Conservation (phyloP, 2,329 filamentous ascomycete species). For the Aspergillus felis region DNA sequence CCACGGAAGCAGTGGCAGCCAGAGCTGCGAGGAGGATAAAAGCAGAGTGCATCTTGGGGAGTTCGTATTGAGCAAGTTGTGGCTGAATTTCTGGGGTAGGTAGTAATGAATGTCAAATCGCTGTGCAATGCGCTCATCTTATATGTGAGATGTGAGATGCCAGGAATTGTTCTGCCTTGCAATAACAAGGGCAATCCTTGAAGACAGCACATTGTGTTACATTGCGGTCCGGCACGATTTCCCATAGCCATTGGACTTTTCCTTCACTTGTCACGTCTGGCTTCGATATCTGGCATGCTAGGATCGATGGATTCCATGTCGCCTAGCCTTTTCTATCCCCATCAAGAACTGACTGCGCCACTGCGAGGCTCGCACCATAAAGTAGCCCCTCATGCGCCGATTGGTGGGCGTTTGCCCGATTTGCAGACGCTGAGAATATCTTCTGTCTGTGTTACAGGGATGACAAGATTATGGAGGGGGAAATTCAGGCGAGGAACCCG, state of each 20-base stretch:
- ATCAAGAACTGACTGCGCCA: not conserved
- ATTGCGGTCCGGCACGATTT: not conserved
- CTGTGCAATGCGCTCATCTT: not conserved
- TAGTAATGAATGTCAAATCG: not conserved
- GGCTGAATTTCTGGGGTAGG: too few species aligned
- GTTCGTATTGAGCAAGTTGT: not conserved
- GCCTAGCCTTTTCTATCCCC: not conserved
- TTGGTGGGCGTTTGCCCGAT: not conserved
- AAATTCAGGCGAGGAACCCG: not conserved
- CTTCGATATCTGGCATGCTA: not conserved
- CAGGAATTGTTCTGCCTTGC: not conserved
- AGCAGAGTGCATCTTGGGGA: not conserved
- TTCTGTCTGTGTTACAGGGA: not conserved
- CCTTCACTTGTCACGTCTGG: not conserved
- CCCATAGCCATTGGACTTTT: not conserved
- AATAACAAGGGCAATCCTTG: not conserved
- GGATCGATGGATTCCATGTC: not conserved
- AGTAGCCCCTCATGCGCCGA: not conserved
- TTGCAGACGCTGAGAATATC: not conserved
- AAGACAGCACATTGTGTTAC: not conserved
- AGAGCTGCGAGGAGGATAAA: not conserved
- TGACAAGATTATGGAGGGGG: not conserved
- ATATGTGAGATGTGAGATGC: not conserved
- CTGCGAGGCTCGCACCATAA: not conserved
- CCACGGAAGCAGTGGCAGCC: slow-evolving; percentile 1